Percentiles rank a stretch among this genome's conserved stretches.
phyloP scores from a whole-genome alignment of 371 early-diverging fungal genomes.

The Mucor plumbeus region DNA sequence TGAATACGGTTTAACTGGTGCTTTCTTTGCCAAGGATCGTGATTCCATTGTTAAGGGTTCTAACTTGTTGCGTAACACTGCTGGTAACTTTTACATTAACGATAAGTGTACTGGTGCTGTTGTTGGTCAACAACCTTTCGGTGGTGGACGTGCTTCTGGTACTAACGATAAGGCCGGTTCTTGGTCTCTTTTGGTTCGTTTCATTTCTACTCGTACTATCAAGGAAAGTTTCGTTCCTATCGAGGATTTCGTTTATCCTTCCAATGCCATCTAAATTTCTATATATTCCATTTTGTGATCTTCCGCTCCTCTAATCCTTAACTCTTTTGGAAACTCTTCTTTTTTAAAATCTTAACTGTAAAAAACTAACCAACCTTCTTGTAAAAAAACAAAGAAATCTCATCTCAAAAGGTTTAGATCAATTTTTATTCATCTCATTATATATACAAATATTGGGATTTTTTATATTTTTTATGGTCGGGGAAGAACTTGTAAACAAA shows the following conservation, averaged over 20 bases:
- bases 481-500: constrained; percentile 10
- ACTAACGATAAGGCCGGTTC: constrained; percentile 99
- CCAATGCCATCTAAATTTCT: constrained; percentile 67
- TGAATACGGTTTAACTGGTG: constrained; percentile 89
- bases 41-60: constrained; percentile 74
- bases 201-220: constrained; percentile 93
- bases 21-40: constrained; percentile 90
- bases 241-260: constrained; percentile 81
- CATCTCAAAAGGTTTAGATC: constrained; percentile 3
- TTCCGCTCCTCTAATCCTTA: constrained; percentile 4
- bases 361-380: constrained; percentile 13
- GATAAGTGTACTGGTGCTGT: constrained; percentile 99
- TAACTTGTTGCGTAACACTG: constrained; percentile 84
- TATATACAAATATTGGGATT: constrained; percentile 1
- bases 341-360: constrained; percentile 2
- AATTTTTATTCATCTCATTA: not conserved
- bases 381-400: not conserved
- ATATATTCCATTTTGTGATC: not conserved
- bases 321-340: not conserved
- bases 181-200: constrained; percentile 68
- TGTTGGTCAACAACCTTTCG: constrained; percentile 98
- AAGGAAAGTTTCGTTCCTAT: constrained; percentile 95
- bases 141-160: constrained; percentile 93
- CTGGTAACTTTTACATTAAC: constrained; percentile 99
- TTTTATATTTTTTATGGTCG: constrained; percentile 2